Base-by-base conservation (phyloP, 1,284 basidiomycete species). In the Papiliotrema nemorosa region DNA sequence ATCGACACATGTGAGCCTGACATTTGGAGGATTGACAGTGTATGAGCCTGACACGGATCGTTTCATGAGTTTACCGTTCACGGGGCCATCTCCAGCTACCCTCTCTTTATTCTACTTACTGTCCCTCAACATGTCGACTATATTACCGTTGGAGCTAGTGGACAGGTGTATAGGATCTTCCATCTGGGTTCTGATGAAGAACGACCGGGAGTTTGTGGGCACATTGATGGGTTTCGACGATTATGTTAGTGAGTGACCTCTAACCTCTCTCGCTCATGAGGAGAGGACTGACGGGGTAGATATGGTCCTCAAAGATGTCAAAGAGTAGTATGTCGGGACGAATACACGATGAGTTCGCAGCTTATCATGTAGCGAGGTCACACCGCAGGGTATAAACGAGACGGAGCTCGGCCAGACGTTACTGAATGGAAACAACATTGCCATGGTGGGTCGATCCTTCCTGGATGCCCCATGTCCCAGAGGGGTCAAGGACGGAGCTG, bases 291-390 rank as follows among this genome's bases (percentile, higher is more conserved):
- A 37, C n/a, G 10, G 35, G 14, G 6, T 52, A 97, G 94, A 98
- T 75, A 97, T 98, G 90, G 94, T 98, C 2, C 76, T 98, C 42
- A 90, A 97, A 69, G 90, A 98, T 63, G 96, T 97, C 4, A 96
- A 85, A 6, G 96, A 98, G 78, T 97, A 87, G 93, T 97, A 58
- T 64, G 84, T 73, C 54, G 25, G 13, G 27, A 29, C 12, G 22
- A 44, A 44, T 31, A 7, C 40, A 18, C 21, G 38, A 33, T 27
- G 21, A 18, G 9, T 5, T 34, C 5, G 31, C 3, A 33, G 38
- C 35, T 47, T 41, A 24, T 7, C 29, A 34, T 56, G 21, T 70
- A 97, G 93, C 72, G 90, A 96, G 75, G 85, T 77, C 7, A 91
- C 91, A 4, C 79, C 88, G 4, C 79, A 87, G 72, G 94, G 93